A percentile compares a stretch with the other conserved stretches of the same genome.
phyloP scores from a whole-genome alignment of 768 basidiomycete species.

The Tephrocybe sp. region DNA sequence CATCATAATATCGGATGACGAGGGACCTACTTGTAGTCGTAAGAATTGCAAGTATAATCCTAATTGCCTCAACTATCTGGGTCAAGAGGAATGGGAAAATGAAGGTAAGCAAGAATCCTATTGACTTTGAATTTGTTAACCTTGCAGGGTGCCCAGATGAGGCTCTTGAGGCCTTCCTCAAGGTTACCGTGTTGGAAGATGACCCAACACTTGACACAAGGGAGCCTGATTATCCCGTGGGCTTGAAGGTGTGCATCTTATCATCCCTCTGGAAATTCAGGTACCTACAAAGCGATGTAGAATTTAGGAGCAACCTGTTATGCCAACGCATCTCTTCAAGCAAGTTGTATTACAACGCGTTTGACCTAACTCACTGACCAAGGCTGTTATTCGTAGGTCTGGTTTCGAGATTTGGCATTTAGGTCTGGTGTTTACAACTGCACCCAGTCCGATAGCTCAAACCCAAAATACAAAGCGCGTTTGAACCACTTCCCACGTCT shows the following conservation, averaged over 20 bases:
- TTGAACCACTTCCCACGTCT: background rate
- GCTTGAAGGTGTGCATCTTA: constrained; percentile 57
- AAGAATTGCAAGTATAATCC: constrained; percentile 74
- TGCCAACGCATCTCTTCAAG: constrained; percentile 93
- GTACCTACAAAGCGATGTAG: constrained; percentile 34
- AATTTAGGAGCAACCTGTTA: constrained; percentile 98
- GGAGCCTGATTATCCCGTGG: constrained; percentile 62
- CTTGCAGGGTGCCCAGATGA: constrained; percentile 35
- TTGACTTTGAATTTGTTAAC: constrained; percentile 11
- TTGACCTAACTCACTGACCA: background rate
- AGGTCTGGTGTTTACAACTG: constrained; percentile 81
- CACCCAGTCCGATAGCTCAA: constrained; percentile 50
- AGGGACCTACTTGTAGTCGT: constrained; percentile 51
- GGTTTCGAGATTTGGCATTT: constrained; percentile 86
- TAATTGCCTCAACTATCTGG: constrained; percentile 84
- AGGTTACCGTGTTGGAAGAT: constrained; percentile 47
- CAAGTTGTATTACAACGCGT: constrained; percentile 23
- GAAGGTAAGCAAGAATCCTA: constrained; percentile 42
- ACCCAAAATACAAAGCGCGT: constrained; percentile 38
- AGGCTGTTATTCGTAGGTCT: constrained; percentile 53
- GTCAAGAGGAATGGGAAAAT: constrained; percentile 79
- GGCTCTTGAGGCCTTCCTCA: constrained; percentile 49
- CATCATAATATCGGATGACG: constrained; percentile 71
- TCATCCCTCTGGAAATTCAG: background rate
- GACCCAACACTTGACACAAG: constrained; percentile 53